These are phyloP conservation scores for Cucumis melo DNA, from an alignment of 306 rosid genomes.

Conservation along the genomic window DNA sequence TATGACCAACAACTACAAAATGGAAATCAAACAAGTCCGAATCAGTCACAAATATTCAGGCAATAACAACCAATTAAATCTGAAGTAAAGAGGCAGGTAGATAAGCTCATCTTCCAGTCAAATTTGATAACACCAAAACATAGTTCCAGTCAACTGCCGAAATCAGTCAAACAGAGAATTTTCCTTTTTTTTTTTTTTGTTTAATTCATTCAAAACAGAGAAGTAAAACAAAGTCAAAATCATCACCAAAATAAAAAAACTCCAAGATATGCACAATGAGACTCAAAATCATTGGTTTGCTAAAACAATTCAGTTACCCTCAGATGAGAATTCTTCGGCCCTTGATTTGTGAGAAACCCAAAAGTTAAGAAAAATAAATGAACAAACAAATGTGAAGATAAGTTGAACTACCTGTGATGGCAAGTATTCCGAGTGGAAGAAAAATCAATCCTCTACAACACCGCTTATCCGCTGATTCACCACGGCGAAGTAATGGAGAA, in stretches of 20 bases:
- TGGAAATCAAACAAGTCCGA: neutral
- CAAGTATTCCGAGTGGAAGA: neutral
- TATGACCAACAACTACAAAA: slow-evolving; percentile 33
- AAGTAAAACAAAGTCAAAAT: neutral
- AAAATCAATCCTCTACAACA: neutral
- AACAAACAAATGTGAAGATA: neutral
- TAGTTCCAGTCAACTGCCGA: neutral
- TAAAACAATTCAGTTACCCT: neutral
- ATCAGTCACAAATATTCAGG: neutral
- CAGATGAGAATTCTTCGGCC: neutral
- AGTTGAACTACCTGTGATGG: neutral
- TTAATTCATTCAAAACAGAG: no score
- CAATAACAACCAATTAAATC: neutral
- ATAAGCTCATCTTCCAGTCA: neutral
- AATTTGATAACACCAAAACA: neutral
- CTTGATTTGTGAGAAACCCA: neutral
- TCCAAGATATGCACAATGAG: neutral
- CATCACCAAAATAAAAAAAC: neutral
- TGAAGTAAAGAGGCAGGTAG: neutral
- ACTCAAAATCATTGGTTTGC: neutral
- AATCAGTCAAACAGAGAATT: neutral
- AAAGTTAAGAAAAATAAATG: neutral
- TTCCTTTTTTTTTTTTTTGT: no score
- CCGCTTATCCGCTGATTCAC: neutral
- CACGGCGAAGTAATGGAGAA: neutral